phyloP scores from a whole-genome alignment of 2,329 filamentous ascomycete genomes.

The Raffaelea albimanens region DNA sequence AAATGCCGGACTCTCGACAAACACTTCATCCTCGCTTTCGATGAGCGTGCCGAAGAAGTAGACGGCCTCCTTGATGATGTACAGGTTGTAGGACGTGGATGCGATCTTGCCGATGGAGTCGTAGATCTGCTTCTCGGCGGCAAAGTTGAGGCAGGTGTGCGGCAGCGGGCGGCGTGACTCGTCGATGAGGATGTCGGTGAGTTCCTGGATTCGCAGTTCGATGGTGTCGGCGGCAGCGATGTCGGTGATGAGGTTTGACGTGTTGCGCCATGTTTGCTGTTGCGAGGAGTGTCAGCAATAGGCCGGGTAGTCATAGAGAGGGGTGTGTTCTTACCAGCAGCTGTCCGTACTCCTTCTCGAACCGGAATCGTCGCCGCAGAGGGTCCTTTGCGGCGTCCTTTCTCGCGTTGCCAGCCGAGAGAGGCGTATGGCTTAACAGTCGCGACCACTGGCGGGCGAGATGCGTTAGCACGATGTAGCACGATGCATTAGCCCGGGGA shows the following conservation, averaged over 20 bases:
- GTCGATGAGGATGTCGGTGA: conserved; percentile 69
- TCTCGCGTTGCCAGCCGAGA: conserved; percentile 44
- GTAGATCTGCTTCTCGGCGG: conserved; percentile 79
- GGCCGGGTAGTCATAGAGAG: not conserved
- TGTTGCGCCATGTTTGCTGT: conserved; percentile 52
- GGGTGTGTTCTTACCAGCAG: conserved; percentile 38
- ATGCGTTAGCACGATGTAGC: too few species aligned
- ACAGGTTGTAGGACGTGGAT: conserved; percentile 72
- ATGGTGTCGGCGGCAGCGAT: conserved; percentile 53
- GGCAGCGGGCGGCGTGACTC: conserved; percentile 82
- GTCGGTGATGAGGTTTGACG: conserved; percentile 50
- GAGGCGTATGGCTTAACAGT: conserved; percentile 52
- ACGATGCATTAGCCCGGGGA: not conserved
- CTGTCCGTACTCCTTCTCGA: conserved; percentile 57
- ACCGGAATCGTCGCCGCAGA: conserved; percentile 53
- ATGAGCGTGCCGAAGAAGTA: conserved; percentile 84
- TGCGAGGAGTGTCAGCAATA: too few species aligned
- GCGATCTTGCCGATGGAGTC: conserved; percentile 84
- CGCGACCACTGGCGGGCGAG: conserved; percentile 48
- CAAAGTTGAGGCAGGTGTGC: conserved; percentile 85
- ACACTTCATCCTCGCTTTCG: conserved; percentile 93
- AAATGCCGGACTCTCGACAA: conserved; percentile 79
- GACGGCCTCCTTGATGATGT: conserved; percentile 76
- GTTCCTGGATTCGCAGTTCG: conserved; percentile 52
- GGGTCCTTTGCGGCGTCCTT: conserved; percentile 55